phyloP scores from a whole-genome alignment of 805 yeast species.

The Brettanomyces anomalus region DNA sequence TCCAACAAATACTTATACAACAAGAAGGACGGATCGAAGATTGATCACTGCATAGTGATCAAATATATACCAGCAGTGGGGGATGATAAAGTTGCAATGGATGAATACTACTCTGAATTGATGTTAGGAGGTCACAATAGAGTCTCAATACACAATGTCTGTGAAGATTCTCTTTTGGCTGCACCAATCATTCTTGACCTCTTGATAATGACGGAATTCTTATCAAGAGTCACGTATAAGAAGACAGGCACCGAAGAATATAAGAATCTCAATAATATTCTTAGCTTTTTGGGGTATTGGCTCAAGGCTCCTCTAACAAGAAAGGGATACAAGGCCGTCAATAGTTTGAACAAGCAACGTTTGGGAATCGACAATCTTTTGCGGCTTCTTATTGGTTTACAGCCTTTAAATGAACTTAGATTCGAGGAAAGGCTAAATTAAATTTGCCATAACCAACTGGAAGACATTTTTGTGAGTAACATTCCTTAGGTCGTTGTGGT shows the following conservation, averaged over 20 bases:
- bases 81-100: constrained; percentile 97
- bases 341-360: constrained; percentile 92
- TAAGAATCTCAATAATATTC: constrained; percentile 71
- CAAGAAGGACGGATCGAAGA: constrained; percentile 62
- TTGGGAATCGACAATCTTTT: constrained; percentile 85
- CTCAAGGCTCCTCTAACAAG: constrained; percentile 92
- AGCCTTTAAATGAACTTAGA: constrained; percentile 84
- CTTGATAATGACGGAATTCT: constrained; percentile 82
- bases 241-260: constrained; percentile 38
- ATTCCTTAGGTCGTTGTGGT: too few species aligned
- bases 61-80: constrained; percentile 92
- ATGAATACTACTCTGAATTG: constrained; percentile 91
- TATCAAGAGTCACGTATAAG: constrained; percentile 77
- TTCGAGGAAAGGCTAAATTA: constrained; percentile 77
- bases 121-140: constrained; percentile 98
- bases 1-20: constrained; percentile 80
- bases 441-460: too few species aligned
- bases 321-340: constrained; percentile 83
- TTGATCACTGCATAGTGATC: constrained; percentile 93
- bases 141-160: constrained; percentile 87
- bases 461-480: not conserved
- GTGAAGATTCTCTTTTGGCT: constrained; percentile 93
- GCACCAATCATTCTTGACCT: constrained; percentile 91
- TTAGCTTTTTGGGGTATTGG: constrained; percentile 88
- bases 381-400: constrained; percentile 83